A percentile compares a stretch with the other conserved stretches of the same genome.
These are phyloP conservation scores for Fusarium sp. DNA, from an alignment of 2,329 filamentous ascomycete species.

Conservation along the genomic window DNA sequence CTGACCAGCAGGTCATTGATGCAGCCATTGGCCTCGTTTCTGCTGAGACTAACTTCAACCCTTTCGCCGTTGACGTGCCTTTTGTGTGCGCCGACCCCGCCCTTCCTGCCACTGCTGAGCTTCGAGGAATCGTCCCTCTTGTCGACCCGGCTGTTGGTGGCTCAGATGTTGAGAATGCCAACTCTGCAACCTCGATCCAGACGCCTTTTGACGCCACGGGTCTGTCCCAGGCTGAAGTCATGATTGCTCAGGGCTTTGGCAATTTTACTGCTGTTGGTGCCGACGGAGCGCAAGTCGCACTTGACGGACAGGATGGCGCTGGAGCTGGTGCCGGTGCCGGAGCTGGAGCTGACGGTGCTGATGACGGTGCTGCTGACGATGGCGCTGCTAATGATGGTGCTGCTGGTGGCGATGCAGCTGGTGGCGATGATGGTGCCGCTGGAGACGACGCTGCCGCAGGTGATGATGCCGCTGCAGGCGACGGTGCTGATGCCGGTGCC, in stretches of 20 bases:
- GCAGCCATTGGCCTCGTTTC: slow-evolving; percentile 73
- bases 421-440: not conserved
- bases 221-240: slow-evolving; percentile 74
- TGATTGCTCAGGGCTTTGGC: slow-evolving; percentile 70
- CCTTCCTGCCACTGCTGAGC: slow-evolving; percentile 69
- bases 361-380: not conserved
- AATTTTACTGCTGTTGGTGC: slow-evolving; percentile 64
- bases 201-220: slow-evolving; percentile 69
- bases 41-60: slow-evolving; percentile 81
- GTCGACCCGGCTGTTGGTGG: slow-evolving; percentile 73
- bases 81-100: slow-evolving; percentile 73
- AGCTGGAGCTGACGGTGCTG: not conserved
- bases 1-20: slow-evolving; percentile 67
- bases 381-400: not conserved
- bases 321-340: slow-evolving; percentile 5
- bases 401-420: not conserved
- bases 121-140: slow-evolving; percentile 75
- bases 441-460: not conserved
- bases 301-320: slow-evolving; percentile 50
- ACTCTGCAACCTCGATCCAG: slow-evolving; percentile 63
- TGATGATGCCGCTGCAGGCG: slow-evolving; percentile 27
- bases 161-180: slow-evolving; percentile 68
- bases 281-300: slow-evolving; percentile 46
- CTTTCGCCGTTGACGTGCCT: slow-evolving; percentile 68
- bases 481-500: slow-evolving; percentile 47